A percentile compares a stretch with the other conserved stretches of the same genome.
These are phyloP conservation scores for Terfezia boudieri DNA, from an alignment of 495 filamentous ascomycete genomes.

Conservation along the genomic window DNA sequence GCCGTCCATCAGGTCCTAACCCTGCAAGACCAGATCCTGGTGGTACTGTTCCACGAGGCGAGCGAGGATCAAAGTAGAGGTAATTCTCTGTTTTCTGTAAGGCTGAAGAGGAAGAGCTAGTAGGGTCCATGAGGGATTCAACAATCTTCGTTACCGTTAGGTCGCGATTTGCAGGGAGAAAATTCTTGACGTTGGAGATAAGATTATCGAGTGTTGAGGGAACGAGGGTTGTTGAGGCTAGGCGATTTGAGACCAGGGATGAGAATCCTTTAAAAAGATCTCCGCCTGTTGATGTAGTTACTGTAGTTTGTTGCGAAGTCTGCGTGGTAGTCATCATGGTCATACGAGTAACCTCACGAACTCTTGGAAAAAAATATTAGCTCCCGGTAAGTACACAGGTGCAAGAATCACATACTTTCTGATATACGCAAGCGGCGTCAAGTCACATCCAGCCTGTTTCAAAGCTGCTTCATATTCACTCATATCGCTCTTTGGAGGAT, in stretches of 20 bases:
- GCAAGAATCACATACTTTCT: conserved; percentile 34
- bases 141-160: conserved; percentile 93
- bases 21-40: conserved; percentile 31
- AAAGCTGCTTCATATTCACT: conserved; percentile 72
- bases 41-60: conserved; percentile 76
- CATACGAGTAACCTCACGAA: conserved; percentile 91
- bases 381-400: neutral
- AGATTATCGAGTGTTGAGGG: conserved; percentile 84
- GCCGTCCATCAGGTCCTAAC: conserved; percentile 23
- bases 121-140: conserved; percentile 94
- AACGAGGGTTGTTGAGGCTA: conserved; percentile 70
- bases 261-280: conserved; percentile 77
- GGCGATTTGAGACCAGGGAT: conserved; percentile 53
- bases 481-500: conserved; percentile 63
- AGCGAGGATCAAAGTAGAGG: conserved; percentile 94
- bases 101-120: conserved; percentile 66
- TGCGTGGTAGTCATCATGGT: conserved; percentile 86
- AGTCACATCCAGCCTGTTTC: conserved; percentile 46
- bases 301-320: conserved; percentile 29
- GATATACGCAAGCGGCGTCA: conserved; percentile 60
- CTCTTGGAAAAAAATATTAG: conserved; percentile 28
- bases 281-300: conserved; percentile 31
- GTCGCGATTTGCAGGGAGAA: conserved; percentile 84
- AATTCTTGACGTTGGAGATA: conserved; percentile 97
- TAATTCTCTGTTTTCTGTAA: conserved; percentile 95